Conservation (phyloP, 257 asterid species). For the Fraxinus quadrangulata region DNA sequence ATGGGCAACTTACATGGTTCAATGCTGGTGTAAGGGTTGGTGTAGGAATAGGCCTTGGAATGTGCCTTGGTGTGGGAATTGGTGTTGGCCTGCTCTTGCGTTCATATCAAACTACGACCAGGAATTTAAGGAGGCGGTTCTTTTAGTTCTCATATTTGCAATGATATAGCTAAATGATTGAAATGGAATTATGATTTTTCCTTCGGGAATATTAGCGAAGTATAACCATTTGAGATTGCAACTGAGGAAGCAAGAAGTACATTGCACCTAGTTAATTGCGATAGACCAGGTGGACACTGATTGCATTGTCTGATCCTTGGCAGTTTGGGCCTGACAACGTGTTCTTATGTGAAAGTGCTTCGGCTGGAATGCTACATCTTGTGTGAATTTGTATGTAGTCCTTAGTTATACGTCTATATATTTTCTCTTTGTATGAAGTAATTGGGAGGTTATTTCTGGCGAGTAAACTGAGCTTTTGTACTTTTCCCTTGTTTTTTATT, state of each 20-base stretch:
- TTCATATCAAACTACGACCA: conserved; percentile 53
- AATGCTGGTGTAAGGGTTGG: conserved; percentile 68
- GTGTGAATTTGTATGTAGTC: conserved; percentile 8
- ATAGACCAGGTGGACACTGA: conserved; percentile 3
- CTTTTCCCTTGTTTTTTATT: conserved; percentile 6
- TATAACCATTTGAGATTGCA: not conserved
- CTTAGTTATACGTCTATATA: conserved; percentile 16
- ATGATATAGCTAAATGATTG: conserved; percentile 11
- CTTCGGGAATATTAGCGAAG: conserved; percentile 15
- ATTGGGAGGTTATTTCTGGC: conserved; percentile 28
- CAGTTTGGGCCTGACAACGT: conserved; percentile 20
- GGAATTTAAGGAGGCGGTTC: conserved; percentile 53
- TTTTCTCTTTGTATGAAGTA: conserved; percentile 22
- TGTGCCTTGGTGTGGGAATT: conserved; percentile 64
- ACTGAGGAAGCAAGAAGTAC: conserved; percentile 32
- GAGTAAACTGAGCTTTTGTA: conserved; percentile 14
- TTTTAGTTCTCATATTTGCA: conserved; percentile 34
- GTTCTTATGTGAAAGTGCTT: conserved; percentile 18
- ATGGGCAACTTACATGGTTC: conserved; percentile 64
- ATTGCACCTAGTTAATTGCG: not conserved
- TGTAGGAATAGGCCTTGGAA: conserved; percentile 63
- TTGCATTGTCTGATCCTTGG: conserved; percentile 14
- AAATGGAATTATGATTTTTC: conserved; percentile 25
- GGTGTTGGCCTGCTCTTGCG: conserved; percentile 60
- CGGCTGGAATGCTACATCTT: conserved; percentile 26